These are phyloP conservation scores for Zymoseptoria ardabiliae DNA, from an alignment of 2,329 filamentous ascomycete species.

Conservation along the genomic window DNA sequence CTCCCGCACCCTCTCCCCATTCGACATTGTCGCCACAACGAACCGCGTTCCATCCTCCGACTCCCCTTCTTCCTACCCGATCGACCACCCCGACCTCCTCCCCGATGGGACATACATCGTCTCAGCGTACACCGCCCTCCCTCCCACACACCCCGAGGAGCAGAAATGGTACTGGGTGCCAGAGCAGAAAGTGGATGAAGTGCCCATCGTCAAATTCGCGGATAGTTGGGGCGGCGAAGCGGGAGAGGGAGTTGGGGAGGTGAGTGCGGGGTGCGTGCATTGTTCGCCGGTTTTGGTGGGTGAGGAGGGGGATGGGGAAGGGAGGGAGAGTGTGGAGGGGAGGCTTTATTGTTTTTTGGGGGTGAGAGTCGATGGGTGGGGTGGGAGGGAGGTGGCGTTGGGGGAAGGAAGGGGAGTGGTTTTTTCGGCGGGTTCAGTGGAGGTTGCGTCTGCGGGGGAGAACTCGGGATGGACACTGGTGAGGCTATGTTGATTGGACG, in stretches of 20 bases:
- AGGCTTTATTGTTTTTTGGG: conserved; percentile 16
- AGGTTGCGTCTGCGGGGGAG: no score
- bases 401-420: no score
- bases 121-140: conserved; percentile 5
- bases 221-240: conserved; percentile 9
- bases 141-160: conserved; percentile 7
- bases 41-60: conserved; percentile 10
- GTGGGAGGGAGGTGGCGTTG: no score
- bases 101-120: conserved; percentile 12
- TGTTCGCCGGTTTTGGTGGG: conserved; percentile 10
- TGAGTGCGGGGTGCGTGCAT: conserved; percentile 12
- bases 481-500: no score
- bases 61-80: background rate
- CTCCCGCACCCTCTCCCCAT: conserved; percentile 8
- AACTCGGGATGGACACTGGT: no score
- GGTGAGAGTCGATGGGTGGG: background rate
- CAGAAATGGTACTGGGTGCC: conserved; percentile 16
- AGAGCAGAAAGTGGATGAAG: conserved; percentile 14
- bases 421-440: no score
- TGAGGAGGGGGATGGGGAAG: conserved; percentile 1
- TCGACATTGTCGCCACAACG: conserved; percentile 11
- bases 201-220: conserved; percentile 15
- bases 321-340: conserved; percentile 11
- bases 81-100: background rate
- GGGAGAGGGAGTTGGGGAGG: background rate